Evolutionary conservation across 306 rosid genomes (phyloP).

Genomic region (Cicer cuneatum): DNA sequence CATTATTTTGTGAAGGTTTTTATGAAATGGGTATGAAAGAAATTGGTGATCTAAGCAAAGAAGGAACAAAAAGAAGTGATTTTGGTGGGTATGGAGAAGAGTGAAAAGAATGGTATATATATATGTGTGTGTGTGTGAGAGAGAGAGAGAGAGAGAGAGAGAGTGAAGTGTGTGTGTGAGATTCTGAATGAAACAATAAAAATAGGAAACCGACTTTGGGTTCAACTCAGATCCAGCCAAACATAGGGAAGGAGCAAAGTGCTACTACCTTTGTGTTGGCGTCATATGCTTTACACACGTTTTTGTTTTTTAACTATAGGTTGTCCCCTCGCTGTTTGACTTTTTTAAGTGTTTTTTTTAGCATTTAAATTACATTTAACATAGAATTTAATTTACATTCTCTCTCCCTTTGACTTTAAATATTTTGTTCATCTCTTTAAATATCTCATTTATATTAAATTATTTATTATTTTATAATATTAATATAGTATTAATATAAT

Average conservation of each 20-base stretch:
- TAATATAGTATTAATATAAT: too few relatives aligned
- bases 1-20: conserved; percentile 49
- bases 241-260: background rate
- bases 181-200: background rate
- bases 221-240: conserved; percentile 50
- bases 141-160: background rate
- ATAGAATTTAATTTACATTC: too few relatives aligned
- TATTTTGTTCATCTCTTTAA: too few relatives aligned
- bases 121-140: background rate
- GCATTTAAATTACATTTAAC: too few relatives aligned
- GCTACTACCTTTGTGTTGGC: conserved; percentile 18
- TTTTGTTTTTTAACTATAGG: background rate
- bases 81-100: background rate
- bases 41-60: background rate
- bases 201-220: conserved; percentile 48
- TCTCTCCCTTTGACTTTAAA: too few relatives aligned
- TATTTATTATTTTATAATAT: too few relatives aligned
- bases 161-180: background rate
- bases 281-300: conserved; percentile 2
- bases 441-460: too few relatives aligned
- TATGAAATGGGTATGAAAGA: conserved; percentile 44
- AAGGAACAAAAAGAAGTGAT: background rate
- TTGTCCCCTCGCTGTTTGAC: background rate
- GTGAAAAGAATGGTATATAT: background rate
- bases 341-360: background rate